These are phyloP conservation scores for Nitzschia putrida DNA, from an alignment of 108 stramenopile species.

Conservation along the genomic window DNA sequence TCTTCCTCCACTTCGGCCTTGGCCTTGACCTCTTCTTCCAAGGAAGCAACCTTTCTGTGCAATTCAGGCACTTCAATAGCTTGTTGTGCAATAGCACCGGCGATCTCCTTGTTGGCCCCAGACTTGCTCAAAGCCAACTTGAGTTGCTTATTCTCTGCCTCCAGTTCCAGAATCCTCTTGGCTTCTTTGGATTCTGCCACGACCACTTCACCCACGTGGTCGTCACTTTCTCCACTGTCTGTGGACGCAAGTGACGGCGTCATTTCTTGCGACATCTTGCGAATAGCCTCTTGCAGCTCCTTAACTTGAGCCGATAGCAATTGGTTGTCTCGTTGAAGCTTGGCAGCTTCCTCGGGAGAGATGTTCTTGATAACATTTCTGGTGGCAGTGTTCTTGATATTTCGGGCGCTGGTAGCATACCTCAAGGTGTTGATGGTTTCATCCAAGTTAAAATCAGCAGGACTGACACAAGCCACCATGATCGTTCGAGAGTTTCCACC, in stretches of 20 bases:
- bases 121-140: slow-evolving; percentile 7
- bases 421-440: slow-evolving; percentile 90
- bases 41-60: slow-evolving; percentile 35
- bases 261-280: slow-evolving; percentile 23
- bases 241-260: slow-evolving; percentile 24
- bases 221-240: slow-evolving; percentile 20
- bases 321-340: slow-evolving; percentile 77
- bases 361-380: slow-evolving; percentile 71
- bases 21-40: slow-evolving; percentile 35
- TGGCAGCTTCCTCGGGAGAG: slow-evolving; percentile 71
- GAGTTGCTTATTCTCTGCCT: slow-evolving; percentile 30
- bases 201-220: slow-evolving; percentile 24
- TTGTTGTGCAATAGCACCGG: slow-evolving; percentile 18
- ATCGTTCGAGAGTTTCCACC: slow-evolving; percentile 93
- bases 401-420: slow-evolving; percentile 92
- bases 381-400: slow-evolving; percentile 92
- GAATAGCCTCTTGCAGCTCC: slow-evolving; percentile 58
- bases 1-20: slow-evolving; percentile 42
- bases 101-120: slow-evolving; percentile 11
- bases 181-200: slow-evolving; percentile 22
- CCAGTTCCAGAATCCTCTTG: slow-evolving; percentile 31
- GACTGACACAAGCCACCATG: slow-evolving; percentile 92
- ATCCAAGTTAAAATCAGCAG: slow-evolving; percentile 93
- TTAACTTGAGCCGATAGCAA: slow-evolving; percentile 54
- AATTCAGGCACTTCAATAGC: slow-evolving; percentile 45